These are phyloP conservation scores for Penicillium thymicola DNA, from an alignment of 2,329 filamentous ascomycete species.

Conservation along the genomic window DNA sequence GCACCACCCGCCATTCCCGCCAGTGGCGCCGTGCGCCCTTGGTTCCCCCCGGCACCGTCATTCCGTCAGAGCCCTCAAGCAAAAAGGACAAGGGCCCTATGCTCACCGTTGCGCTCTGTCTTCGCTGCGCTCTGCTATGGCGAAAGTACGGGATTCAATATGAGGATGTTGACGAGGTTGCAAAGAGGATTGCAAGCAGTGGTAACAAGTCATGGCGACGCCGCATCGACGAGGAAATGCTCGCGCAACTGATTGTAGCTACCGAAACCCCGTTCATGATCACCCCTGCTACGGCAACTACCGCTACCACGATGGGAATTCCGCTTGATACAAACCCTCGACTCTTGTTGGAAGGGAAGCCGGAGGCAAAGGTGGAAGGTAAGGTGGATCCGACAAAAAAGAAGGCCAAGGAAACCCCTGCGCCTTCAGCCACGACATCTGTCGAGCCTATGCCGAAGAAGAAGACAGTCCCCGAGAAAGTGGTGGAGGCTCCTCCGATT, in stretches of 20 bases:
- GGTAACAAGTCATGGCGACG: conserved; percentile 82
- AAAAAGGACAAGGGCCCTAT: conserved; percentile 73
- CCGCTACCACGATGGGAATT: conserved; percentile 44
- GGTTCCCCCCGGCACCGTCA: conserved; percentile 65
- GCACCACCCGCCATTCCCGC: conserved; percentile 70
- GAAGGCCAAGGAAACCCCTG: conserved; percentile 53
- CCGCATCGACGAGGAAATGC: conserved; percentile 84
- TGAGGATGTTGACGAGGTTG: conserved; percentile 88
- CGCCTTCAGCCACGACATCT: conserved; percentile 44
- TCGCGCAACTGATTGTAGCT: conserved; percentile 45
- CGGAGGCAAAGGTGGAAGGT: conserved; percentile 36
- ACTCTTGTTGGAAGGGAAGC: conserved; percentile 29
- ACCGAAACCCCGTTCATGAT: conserved; percentile 46
- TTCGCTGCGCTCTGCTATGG: conserved; percentile 90
- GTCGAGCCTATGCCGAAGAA: conserved; percentile 58
- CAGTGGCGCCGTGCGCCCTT: conserved; percentile 91
- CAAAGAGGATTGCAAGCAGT: conserved; percentile 77
- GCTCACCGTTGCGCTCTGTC: conserved; percentile 77
- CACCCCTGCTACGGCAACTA: conserved; percentile 42
- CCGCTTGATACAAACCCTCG: conserved; percentile 36
- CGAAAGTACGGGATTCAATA: conserved; percentile 93
- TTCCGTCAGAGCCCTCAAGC: conserved; percentile 61
- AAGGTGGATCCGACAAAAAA: conserved; percentile 57
- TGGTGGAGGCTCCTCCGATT: conserved; percentile 55
- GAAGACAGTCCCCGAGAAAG: conserved; percentile 57